These are phyloP conservation scores for Lycium ferocissimum DNA, from an alignment of 257 asterid genomes.

Conservation along the genomic window DNA sequence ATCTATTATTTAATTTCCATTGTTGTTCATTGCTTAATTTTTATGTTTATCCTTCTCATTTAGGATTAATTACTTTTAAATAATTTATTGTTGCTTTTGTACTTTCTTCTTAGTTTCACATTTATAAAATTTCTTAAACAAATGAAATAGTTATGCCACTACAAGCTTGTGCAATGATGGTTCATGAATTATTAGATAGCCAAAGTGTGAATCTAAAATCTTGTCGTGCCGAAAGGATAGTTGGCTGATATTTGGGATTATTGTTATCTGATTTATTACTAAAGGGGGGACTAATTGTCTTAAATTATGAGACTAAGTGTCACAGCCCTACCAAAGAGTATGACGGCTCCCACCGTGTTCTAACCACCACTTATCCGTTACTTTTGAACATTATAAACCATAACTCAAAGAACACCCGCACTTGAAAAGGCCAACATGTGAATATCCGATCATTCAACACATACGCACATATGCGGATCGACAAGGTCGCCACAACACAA, in stretches of 20 bases:
- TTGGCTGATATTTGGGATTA: neutral
- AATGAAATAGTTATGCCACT: conserved; percentile 1
- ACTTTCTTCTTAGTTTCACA: conserved; percentile 7
- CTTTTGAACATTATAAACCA: too few relatives aligned
- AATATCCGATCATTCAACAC: too few relatives aligned
- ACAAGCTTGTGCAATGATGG: conserved; percentile 21
- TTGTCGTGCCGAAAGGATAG: neutral
- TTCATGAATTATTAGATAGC: neutral
- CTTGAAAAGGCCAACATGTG: too few relatives aligned
- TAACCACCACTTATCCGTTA: too few relatives aligned
- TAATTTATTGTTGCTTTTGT: conserved; percentile 15
- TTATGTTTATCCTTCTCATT: neutral
- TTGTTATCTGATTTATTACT: neutral
- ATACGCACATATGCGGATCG: too few relatives aligned
- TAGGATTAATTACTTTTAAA: neutral
- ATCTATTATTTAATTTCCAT: neutral
- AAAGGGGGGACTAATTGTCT: neutral
- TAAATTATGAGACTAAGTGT: neutral
- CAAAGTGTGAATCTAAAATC: neutral
- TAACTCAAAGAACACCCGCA: too few relatives aligned
- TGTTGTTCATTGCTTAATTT: neutral
- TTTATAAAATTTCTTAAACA: neutral
- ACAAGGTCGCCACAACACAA: too few relatives aligned
- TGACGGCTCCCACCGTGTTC: too few relatives aligned
- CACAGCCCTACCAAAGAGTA: too few relatives aligned